Evolutionary conservation across 192 early-diverging fungal genomes (phyloP), one percentile per base, ranked within the genome.

Genomic region (Neocallimastix lanati): DNA sequence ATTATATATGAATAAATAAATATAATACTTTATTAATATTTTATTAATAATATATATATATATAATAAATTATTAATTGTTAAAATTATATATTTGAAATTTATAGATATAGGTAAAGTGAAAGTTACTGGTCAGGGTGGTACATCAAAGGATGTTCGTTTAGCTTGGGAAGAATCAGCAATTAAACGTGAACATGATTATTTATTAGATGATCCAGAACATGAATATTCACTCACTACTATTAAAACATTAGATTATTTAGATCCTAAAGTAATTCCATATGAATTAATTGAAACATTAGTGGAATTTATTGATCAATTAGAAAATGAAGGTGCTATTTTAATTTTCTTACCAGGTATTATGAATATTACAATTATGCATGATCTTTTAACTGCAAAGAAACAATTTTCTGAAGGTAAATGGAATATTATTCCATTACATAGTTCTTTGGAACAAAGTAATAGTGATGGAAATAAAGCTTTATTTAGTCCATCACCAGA

Each of bases 341-440:
- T 96, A 13, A 85, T 95, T 30, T 95, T 96, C 83, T 84, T 83
- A 79, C 87, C 88, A 37, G 87, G 92, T 81, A 90, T 91, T 89
- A 84, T 86, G 28, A 92, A 94, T 79, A 95, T 95, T 76, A 86
- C 90, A 33, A 84, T 86, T 28, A 50, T 50, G 40, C 40, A 50
- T 50, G 40, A 50, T 21, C 40, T 50, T 21, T 50, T 50, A 50
- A 50, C 86, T 37, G 85, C 84, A 0, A 2, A 90, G 91, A 80
- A 81, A 4, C 38, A 82, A 76, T 91, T 88, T 77, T 81, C 87
- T 15, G 85, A 93, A 76, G 84, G 84, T 28, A 79, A 76, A 78
- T 78, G 76, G 79, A 84, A 82, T 82, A 83, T 92, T 14, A 79
- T 90, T 58, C 88, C 92, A 0, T 82, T 94, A 58, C 93, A 94